phyloP scores from a whole-genome alignment of 305 asterid species.

The Striga hermonthica region DNA sequence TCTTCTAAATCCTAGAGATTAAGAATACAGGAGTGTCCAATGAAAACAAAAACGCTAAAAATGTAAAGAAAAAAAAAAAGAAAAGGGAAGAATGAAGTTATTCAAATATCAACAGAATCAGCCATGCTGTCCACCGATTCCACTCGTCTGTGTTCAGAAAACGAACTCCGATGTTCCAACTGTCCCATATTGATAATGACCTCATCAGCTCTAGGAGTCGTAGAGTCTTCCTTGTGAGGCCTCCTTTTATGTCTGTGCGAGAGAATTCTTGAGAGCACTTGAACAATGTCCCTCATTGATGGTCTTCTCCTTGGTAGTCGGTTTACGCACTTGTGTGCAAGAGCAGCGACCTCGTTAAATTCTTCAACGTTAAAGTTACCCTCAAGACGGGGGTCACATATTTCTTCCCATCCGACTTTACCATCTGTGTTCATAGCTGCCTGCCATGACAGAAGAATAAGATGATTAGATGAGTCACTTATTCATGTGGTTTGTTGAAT shows the following conservation, averaged over 20 bases:
- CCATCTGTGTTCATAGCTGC: slow-evolving; percentile 93
- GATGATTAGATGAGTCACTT: background rate
- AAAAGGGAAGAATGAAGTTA: slow-evolving; percentile 9
- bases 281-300: slow-evolving; percentile 82
- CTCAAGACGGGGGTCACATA: slow-evolving; percentile 75
- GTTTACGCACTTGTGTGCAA: slow-evolving; percentile 77
- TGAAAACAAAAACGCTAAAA: slow-evolving; percentile 12
- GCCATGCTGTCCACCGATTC: slow-evolving; percentile 65
- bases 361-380: slow-evolving; percentile 65
- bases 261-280: slow-evolving; percentile 65
- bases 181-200: slow-evolving; percentile 48
- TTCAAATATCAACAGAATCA: slow-evolving; percentile 59
- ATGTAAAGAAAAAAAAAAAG: slow-evolving; percentile 4
- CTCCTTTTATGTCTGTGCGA: slow-evolving; percentile 45
- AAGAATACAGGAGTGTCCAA: too few species aligned
- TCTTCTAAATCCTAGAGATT: slow-evolving; percentile 24
- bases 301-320: slow-evolving; percentile 65
- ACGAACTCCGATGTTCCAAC: slow-evolving; percentile 39
- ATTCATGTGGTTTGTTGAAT: background rate
- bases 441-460: slow-evolving; percentile 32
- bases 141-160: slow-evolving; percentile 43
- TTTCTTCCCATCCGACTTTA: slow-evolving; percentile 92
- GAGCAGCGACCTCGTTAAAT: slow-evolving; percentile 66
- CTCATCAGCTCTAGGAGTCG: slow-evolving; percentile 41
- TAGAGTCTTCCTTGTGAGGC: slow-evolving; percentile 38